These are phyloP conservation scores for Gossypioides kirkii DNA, from an alignment of 345 rosid species.

Conservation along the genomic window DNA sequence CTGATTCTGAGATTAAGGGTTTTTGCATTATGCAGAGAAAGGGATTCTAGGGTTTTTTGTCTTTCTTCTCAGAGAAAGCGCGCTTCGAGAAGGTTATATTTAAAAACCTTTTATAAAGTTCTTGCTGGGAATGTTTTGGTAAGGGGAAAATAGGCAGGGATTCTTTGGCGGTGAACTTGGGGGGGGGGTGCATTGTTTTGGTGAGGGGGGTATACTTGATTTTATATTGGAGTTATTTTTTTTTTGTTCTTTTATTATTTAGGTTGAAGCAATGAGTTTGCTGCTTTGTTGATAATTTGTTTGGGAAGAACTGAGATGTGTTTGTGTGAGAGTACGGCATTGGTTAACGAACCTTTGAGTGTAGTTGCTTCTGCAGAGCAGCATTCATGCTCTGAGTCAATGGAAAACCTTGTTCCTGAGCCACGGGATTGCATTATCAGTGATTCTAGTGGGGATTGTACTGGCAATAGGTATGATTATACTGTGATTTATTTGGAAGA, in stretches of 20 bases:
- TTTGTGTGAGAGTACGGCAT: slow-evolving; percentile 24
- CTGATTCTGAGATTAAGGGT: slow-evolving; percentile 14
- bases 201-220: slow-evolving; percentile 16
- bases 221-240: slow-evolving; percentile 4
- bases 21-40: slow-evolving; percentile 19
- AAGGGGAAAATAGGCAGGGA: slow-evolving; percentile 5
- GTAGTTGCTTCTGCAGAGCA: slow-evolving; percentile 18
- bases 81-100: slow-evolving; percentile 4
- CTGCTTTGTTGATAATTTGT: slow-evolving; percentile 15
- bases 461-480: background rate
- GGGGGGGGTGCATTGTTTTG: slow-evolving; percentile 26
- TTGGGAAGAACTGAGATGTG: slow-evolving; percentile 22
- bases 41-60: slow-evolving; percentile 34
- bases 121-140: slow-evolving; percentile 3
- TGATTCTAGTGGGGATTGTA: slow-evolving; percentile 25
- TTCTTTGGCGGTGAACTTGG: slow-evolving; percentile 27
- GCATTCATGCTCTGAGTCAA: slow-evolving; percentile 19
- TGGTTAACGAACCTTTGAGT: slow-evolving; percentile 12
- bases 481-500: background rate
- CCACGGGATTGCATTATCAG: slow-evolving; percentile 16
- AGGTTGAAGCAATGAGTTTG: slow-evolving; percentile 9
- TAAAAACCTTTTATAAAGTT: background rate
- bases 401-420: slow-evolving; percentile 15
- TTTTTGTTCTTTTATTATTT: background rate
- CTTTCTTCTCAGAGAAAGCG: background rate